A percentile compares a stretch with the other conserved stretches of the same genome.
Conservation (phyloP, 1,139 yeast species). For the Meyerozyma athensensis region DNA sequence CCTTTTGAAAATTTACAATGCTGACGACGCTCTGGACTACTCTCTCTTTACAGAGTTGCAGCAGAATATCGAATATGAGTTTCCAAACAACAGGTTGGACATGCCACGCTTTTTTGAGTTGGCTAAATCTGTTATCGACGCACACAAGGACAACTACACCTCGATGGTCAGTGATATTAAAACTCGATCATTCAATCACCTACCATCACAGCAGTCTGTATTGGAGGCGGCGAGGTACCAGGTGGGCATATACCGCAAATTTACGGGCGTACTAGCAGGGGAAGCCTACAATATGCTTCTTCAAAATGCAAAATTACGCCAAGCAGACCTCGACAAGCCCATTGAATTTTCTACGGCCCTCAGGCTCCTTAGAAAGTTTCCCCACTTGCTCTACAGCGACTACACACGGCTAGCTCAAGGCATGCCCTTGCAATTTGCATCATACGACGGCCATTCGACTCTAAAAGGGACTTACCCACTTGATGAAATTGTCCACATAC, state of each 20-base stretch:
- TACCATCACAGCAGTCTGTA: slow-evolving; percentile 48
- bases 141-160: slow-evolving; percentile 14
- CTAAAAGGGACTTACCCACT: slow-evolving; percentile 9
- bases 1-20: slow-evolving; percentile 27
- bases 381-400: slow-evolving; percentile 35
- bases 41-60: slow-evolving; percentile 24
- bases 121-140: slow-evolving; percentile 14
- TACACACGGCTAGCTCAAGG: slow-evolving; percentile 45
- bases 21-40: slow-evolving; percentile 13
- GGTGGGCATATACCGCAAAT: slow-evolving; percentile 46
- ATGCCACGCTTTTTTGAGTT: slow-evolving; percentile 18
- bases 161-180: slow-evolving; percentile 51
- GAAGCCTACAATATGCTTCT: slow-evolving; percentile 32
- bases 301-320: slow-evolving; percentile 42
- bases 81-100: slow-evolving; percentile 15
- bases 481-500: background rate
- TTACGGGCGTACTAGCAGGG: slow-evolving; percentile 14
- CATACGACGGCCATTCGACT: slow-evolving; percentile 26
- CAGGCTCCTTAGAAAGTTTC: slow-evolving; percentile 30
- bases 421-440: slow-evolving; percentile 33
- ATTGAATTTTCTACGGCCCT: slow-evolving; percentile 36
- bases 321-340: slow-evolving; percentile 46
- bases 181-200: slow-evolving; percentile 39
- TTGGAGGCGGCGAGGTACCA: slow-evolving; percentile 48
- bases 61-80: slow-evolving; percentile 10